Evolutionary conservation across 352 stramenopile species (phyloP), one percentile per base, ranked within the genome.

Genomic region (Pythium utonaiense): DNA sequence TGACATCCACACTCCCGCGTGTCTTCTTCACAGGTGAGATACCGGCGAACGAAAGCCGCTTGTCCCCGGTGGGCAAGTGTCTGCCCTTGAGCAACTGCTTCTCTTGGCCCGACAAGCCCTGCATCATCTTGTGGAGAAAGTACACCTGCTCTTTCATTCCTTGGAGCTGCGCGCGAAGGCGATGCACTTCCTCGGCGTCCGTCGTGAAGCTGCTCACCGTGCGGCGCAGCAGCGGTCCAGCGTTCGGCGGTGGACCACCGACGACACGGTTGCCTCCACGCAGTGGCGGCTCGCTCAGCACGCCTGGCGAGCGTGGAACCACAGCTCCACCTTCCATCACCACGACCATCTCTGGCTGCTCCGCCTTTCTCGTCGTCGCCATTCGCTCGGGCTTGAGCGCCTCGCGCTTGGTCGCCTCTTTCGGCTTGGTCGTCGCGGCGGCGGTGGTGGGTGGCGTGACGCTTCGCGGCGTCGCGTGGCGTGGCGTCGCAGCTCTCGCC

Each of bases 1-100:
- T 38, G 9, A 59, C 24, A 17, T 62, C 54, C 36, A 47, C 28
- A 36, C 19, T 55, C 28, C 48, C 54, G 34, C 41, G 61, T 12
- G 53, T 47, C 40, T 68, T 62, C 38, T 68, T 68, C 25, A 68
- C 61, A 0, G 61, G 61, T 17, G 61, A 68, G 16, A 68, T 63
- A 9, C 53, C 61, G 9, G 28, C 40, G 25, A 69, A 69, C 49
- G 61, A 62, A 16, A 62, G 31, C 13, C 61, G 53, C 33, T 60
- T 50, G 28, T 34, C 44, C 25, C n/a, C 38, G 5, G 22, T 8
- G 6, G 25, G 8, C 21, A 31, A 24, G 21, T 28, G 40, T 25
- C 42, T 47, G 5, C 31, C 41, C 25, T 28, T 57, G 28, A 64
- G 48, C 38, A 50, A 17, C 19, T 60, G 45, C 30, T 44, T 58